These are phyloP conservation scores for Phytophthora niederhauseri DNA, from an alignment of 352 stramenopile genomes.

Conservation along the genomic window DNA sequence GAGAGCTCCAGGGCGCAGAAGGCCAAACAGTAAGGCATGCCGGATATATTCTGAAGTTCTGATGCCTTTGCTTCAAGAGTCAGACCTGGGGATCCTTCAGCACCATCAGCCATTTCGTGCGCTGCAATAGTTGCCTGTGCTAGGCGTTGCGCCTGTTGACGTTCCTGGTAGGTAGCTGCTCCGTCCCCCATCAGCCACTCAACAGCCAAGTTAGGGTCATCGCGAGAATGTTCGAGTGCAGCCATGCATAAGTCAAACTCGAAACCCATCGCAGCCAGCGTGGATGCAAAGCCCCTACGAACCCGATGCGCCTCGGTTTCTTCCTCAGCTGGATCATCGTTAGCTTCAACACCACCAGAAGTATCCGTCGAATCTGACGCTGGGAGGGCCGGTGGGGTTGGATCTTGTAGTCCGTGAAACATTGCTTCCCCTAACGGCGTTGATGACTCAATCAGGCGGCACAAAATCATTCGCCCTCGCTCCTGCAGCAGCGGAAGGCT, in stretches of 20 bases:
- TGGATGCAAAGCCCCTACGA: slow-evolving; percentile 80
- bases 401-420: slow-evolving; percentile 73
- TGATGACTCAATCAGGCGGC: slow-evolving; percentile 82
- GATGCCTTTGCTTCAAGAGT: slow-evolving; percentile 65
- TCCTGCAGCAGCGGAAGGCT: slow-evolving; percentile 81
- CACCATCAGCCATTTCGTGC: slow-evolving; percentile 29
- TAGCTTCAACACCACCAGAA: slow-evolving; percentile 33
- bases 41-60: slow-evolving; percentile 80
- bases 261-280: slow-evolving; percentile 87
- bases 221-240: slow-evolving; percentile 76
- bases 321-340: slow-evolving; percentile 68
- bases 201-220: slow-evolving; percentile 85
- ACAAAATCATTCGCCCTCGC: slow-evolving; percentile 84
- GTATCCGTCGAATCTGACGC: slow-evolving; percentile 20
- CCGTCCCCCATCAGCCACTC: slow-evolving; percentile 88
- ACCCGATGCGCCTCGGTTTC: slow-evolving; percentile 76
- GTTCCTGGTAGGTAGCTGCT: slow-evolving; percentile 77
- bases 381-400: slow-evolving; percentile 43
- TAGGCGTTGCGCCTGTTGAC: slow-evolving; percentile 62
- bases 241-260: slow-evolving; percentile 90
- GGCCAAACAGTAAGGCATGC: slow-evolving; percentile 69
- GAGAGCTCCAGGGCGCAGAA: slow-evolving; percentile 76
- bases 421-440: slow-evolving; percentile 79
- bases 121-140: slow-evolving; percentile 50
- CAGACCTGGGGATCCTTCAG: slow-evolving; percentile 21